phyloP scores from a whole-genome alignment of 2,329 filamentous ascomycete genomes.

The Beauveria sp. region DNA sequence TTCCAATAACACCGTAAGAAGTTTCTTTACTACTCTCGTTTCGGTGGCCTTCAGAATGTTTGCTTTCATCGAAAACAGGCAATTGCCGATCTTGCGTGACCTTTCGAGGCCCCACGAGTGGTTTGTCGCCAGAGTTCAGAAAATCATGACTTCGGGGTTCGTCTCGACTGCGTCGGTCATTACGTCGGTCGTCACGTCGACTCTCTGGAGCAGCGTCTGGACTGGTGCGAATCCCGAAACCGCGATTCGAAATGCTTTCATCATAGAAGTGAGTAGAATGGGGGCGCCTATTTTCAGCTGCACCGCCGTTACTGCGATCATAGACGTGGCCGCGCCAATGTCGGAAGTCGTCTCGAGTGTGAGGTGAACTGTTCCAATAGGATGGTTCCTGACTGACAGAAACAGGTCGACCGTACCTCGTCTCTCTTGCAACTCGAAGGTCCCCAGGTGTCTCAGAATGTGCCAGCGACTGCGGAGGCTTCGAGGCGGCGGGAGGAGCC shows the following conservation, averaged over 20 bases:
- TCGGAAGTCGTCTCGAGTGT: constrained; percentile 40
- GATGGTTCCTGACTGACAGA: constrained; percentile 46
- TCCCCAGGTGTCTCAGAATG: constrained; percentile 15
- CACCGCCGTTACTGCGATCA: constrained; percentile 23
- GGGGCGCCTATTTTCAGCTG: constrained; percentile 20
- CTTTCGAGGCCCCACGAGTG: constrained; percentile 19
- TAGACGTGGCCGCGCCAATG: constrained; percentile 31
- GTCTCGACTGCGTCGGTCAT: constrained; percentile 32
- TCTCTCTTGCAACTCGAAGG: constrained; percentile 16
- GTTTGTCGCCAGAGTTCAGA: neutral
- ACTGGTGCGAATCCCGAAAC: constrained; percentile 45
- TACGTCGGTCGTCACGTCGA: constrained; percentile 21
- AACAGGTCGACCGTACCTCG: constrained; percentile 34
- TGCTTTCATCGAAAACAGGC: neutral
- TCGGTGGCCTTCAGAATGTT: neutral
- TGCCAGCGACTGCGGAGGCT: constrained; percentile 22
- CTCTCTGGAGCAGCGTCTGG: constrained; percentile 30
- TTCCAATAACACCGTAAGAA: constrained; percentile 30
- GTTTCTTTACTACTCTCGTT: neutral
- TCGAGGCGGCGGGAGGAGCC: constrained; percentile 35
- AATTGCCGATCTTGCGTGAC: neutral
- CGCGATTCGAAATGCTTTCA: constrained; percentile 38
- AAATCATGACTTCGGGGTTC: constrained; percentile 23
- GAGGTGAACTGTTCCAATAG: constrained; percentile 42
- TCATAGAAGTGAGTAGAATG: constrained; percentile 34